Evolutionary conservation across 2,329 filamentous ascomycete species (phyloP), one percentile per base, ranked within the genome.

Genomic region (Venturia nashicola): DNA sequence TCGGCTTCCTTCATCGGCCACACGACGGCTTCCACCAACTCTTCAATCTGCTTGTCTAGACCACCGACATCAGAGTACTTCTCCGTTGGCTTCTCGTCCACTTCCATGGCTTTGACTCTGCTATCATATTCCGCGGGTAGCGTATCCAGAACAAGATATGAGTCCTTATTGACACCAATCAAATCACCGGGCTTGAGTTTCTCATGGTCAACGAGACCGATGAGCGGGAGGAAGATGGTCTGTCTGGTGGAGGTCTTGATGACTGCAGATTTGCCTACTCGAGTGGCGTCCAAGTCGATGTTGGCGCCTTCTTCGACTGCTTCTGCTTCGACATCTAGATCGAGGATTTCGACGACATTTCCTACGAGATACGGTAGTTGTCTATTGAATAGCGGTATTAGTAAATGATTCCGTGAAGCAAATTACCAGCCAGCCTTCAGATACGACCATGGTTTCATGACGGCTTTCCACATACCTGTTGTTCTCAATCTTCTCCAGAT

Each of bases 1-100:
- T 99, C 95, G 1, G 94, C 92, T 79, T 99, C 93, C 83, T 97
- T 97, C 94, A 99, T 99, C 1, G 94, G 94, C 93, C 93, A 97
- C 39, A 99, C 94, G 61, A 99, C 94, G 64, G 94, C 94, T 79
- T 99, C 94, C 9, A 99, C 92, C 63, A 99, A 83, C 79, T 99
- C 95, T 76, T 97, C 93, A 73, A 99, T 99, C 81, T 99, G 94
- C 80, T 99, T 99, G 78, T 97, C 92, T 71, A 99, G 77, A 61
- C 94, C 94, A 78, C 94, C 94, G 16, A 99, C 95, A 79, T 99
- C 94, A 63, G 88, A 94, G 79, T 99, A 99, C 79, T 97, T 96
- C 78, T 99, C 94, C 46, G 92, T 97, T 11, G 94, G 95, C 82
- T 99, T 99, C 83, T 99, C 95, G 72, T 99, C 94, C 8, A 99